phyloP scores from a whole-genome alignment of 2,329 filamentous ascomycete genomes.

The Arthrobotrys musiformis region DNA sequence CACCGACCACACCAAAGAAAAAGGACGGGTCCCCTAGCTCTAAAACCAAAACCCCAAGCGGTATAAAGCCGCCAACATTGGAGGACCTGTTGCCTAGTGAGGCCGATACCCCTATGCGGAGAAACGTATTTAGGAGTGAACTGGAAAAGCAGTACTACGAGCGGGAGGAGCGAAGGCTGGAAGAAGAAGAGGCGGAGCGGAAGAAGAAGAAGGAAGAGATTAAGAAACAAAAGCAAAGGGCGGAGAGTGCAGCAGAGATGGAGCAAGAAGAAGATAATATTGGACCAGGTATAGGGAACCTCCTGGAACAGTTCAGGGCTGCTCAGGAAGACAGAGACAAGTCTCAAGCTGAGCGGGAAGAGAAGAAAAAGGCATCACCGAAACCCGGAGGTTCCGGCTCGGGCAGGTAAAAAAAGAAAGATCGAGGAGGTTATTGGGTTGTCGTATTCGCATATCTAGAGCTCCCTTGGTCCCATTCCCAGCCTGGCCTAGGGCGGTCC shows the following conservation, averaged over 20 bases:
- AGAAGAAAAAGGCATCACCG: no score
- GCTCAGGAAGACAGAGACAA: no score
- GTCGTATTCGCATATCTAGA: no score
- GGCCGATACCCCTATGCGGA: neutral
- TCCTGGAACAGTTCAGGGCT: no score
- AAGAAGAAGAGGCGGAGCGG: neutral
- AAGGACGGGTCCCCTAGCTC: neutral
- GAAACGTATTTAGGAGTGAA: neutral
- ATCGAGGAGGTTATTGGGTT: no score
- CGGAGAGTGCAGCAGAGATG: neutral
- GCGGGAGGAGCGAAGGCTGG: neutral
- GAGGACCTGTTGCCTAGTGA: neutral
- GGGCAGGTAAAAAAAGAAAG: no score
- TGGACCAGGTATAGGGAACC: no score
- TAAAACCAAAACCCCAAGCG: neutral
- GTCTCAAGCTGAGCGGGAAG: no score
- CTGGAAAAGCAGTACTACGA: neutral
- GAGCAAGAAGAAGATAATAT: neutral
- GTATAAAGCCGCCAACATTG: neutral
- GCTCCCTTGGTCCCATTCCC: no score
- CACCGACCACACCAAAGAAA: no score
- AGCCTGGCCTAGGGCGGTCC: no score
- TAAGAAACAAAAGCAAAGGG: neutral
- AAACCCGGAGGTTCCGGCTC: no score
- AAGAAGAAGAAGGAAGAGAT: neutral